Evolutionary conservation across 169 alveolate genomes (phyloP).

Genomic region (Pseudocohnilembus persalinus): DNA sequence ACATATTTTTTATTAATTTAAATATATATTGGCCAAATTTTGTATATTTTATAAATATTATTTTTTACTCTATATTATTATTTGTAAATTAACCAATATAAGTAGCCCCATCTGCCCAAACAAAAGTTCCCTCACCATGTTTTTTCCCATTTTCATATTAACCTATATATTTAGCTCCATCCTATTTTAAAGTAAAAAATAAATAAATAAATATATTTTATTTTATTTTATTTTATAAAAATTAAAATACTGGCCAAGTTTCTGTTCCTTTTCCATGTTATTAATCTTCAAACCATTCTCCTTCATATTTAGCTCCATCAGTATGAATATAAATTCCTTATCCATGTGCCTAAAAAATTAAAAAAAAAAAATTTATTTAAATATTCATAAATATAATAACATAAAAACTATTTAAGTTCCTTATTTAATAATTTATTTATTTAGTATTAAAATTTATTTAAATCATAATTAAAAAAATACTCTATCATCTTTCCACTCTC

Average conservation of each 20-base stretch:
- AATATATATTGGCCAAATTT: too few species aligned
- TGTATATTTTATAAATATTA: too few species aligned
- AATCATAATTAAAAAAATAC: constrained; percentile 1
- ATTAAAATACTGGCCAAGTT: not conserved
- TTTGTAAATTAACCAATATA: not conserved
- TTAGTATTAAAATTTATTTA: not conserved
- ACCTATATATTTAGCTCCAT: constrained; percentile 2
- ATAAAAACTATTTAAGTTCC: too few species aligned
- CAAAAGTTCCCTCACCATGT: not conserved
- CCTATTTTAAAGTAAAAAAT: not conserved
- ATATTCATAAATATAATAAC: too few species aligned
- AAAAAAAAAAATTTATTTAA: too few species aligned
- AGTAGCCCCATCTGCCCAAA: constrained; percentile 1
- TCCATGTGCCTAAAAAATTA: constrained; percentile 22
- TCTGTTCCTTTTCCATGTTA: constrained; percentile 16
- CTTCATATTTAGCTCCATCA: constrained; percentile 33
- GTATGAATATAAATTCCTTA: constrained; percentile 16
- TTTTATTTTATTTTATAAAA: too few species aligned
- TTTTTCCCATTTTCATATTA: not conserved
- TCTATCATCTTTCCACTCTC: constrained; percentile 57
- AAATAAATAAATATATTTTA: too few species aligned
- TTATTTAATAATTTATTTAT: too few species aligned
- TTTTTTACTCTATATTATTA: not conserved
- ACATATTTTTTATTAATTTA: not conserved
- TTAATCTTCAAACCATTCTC: constrained; percentile 31